These are phyloP conservation scores for Durotheca rogersii DNA, from an alignment of 495 filamentous ascomycete species.

Conservation along the genomic window DNA sequence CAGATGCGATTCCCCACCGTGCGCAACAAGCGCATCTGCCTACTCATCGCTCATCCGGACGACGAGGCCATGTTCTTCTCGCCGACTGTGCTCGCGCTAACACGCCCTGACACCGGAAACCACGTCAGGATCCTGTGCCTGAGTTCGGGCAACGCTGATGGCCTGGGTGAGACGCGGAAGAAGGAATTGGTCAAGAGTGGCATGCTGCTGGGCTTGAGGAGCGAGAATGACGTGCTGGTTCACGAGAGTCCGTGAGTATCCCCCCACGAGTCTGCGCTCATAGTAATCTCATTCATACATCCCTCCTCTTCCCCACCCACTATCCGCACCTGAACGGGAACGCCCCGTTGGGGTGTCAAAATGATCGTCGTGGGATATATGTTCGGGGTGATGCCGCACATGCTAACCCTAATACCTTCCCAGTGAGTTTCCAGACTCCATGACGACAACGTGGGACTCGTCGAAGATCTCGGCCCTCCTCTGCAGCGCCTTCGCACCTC, in stretches of 20 bases:
- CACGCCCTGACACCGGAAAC: constrained; percentile 71
- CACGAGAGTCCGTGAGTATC: constrained; percentile 64
- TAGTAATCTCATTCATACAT: too few relatives aligned
- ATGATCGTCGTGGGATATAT: neutral
- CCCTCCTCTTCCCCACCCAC: too few relatives aligned
- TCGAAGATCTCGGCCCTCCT: constrained; percentile 67
- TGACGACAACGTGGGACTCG: constrained; percentile 73
- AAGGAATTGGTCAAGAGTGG: constrained; percentile 80
- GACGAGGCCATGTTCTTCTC: constrained; percentile 99
- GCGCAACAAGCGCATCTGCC: constrained; percentile 75
- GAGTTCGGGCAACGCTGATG: constrained; percentile 85
- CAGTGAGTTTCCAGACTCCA: constrained; percentile 80
- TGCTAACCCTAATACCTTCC: neutral
- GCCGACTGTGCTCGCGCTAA: constrained; percentile 78
- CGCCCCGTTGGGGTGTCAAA: neutral
- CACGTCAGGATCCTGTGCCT: constrained; percentile 92
- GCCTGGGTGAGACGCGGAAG: constrained; percentile 77
- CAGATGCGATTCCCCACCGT: constrained; percentile 65
- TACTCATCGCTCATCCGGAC: constrained; percentile 95
- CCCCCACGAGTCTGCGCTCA: too few relatives aligned
- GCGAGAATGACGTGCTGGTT: constrained; percentile 73
- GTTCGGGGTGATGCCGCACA: neutral
- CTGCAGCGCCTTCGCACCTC: constrained; percentile 65
- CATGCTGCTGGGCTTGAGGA: constrained; percentile 68
- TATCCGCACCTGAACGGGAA: neutral